phyloP scores from a whole-genome alignment of 2,329 filamentous ascomycete species.

The Phoma sp. region DNA sequence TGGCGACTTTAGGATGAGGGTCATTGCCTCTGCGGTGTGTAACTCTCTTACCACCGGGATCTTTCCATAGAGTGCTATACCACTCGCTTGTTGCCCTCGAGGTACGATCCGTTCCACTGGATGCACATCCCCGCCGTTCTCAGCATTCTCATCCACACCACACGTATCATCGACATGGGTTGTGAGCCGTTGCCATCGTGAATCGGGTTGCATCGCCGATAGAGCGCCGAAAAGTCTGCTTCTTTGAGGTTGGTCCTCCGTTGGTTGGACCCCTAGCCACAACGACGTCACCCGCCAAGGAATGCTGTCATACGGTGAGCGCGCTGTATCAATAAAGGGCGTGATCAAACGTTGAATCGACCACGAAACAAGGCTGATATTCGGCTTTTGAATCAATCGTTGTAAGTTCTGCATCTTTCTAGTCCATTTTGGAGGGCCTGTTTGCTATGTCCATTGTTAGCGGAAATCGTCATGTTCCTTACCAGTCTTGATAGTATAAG shows the following conservation, averaged over 20 bases:
- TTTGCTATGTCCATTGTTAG: not conserved
- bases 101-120: not conserved
- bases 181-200: slow-evolving; percentile 2
- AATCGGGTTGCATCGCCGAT: slow-evolving; percentile 26
- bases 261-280: slow-evolving; percentile 23
- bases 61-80: not conserved
- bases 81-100: not conserved
- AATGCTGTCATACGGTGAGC: slow-evolving; percentile 30
- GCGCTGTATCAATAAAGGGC: slow-evolving; percentile 18
- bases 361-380: slow-evolving; percentile 1
- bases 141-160: not conserved
- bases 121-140: not conserved
- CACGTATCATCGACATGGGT: slow-evolving; percentile 3
- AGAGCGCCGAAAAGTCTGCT: slow-evolving; percentile 16
- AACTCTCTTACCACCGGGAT: not conserved
- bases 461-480: not conserved
- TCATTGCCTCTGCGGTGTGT: not conserved
- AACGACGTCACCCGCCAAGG: slow-evolving; percentile 37
- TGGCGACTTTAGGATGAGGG: not conserved
- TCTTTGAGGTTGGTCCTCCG: slow-evolving; percentile 12
- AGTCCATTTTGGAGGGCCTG: not conserved
- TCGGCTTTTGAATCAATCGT: not conserved
- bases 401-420: not conserved
- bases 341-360: slow-evolving; percentile 3
- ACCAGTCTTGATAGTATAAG: not conserved